These are phyloP conservation scores for Aspergillus novofumigatus DNA, from an alignment of 2,329 filamentous ascomycete genomes.

Conservation along the genomic window DNA sequence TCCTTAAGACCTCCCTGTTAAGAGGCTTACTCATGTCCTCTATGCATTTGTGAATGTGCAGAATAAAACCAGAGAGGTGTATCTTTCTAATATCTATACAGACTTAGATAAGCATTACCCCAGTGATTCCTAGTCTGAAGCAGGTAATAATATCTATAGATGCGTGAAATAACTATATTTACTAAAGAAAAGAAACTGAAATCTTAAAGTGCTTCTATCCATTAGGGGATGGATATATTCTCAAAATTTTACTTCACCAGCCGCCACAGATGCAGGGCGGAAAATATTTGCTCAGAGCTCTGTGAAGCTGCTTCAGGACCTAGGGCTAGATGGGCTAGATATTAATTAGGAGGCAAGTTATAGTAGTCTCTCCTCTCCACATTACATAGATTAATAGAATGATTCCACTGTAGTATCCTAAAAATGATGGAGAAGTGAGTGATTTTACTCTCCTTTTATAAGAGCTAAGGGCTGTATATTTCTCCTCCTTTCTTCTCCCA, in stretches of 20 bases:
- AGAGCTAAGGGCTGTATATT: no score
- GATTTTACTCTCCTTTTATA: no score
- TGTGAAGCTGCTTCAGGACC: constrained; percentile 68
- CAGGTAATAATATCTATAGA: constrained; percentile 70
- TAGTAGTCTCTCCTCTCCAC: no score
- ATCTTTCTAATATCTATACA: constrained; percentile 64
- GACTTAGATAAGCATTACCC: constrained; percentile 67
- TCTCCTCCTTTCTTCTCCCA: constrained; percentile 13
- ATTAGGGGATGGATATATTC: constrained; percentile 83
- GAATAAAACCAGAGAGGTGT: constrained; percentile 69
- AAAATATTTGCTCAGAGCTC: constrained; percentile 63
- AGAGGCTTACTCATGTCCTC: constrained; percentile 81
- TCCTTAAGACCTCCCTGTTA: constrained; percentile 76
- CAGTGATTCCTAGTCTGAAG: constrained; percentile 62
- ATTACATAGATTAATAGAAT: no score
- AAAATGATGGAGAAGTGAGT: no score
- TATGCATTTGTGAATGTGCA: constrained; percentile 89
- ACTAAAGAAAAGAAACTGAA: constrained; percentile 70
- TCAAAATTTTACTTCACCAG: constrained; percentile 67
- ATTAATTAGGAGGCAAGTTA: constrained; percentile 36
- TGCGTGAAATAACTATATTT: constrained; percentile 72
- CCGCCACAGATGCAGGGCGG: constrained; percentile 56
- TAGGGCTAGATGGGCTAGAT: constrained; percentile 62
- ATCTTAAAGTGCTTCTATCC: constrained; percentile 74
- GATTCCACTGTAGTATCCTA: no score